Evolutionary conservation across 2,329 filamentous ascomycete species (phyloP), one percentile per base, ranked within the genome.

Genomic region (Fusarium stilboides): DNA sequence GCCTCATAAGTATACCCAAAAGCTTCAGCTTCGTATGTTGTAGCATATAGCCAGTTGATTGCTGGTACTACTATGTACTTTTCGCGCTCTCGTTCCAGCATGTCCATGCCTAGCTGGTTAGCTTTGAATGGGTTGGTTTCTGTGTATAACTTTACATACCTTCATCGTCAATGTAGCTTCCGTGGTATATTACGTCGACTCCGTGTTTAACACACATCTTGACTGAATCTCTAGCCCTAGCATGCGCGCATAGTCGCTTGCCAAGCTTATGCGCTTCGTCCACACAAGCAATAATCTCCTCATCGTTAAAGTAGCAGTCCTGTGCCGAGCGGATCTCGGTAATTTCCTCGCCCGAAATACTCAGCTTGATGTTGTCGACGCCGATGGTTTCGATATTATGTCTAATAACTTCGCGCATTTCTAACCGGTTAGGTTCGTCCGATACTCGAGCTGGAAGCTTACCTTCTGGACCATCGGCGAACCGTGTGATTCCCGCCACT

Each of bases 111-210:
- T 28, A 28, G 26, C 10, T 28, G 26, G 8, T 28, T 28, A 28
- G 26, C 26, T 28, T 28, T 28, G 26, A 28, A 28, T 28, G 8
- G 10, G 26, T 10, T 28, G 26, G 10, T 28, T 28, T 3, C 7
- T 28, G 26, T 28, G 26, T 19, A n/a, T n/a, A n/a, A n/a, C n/a
- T n/a, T n/a, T n/a, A 15, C 14, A n/a, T 8, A 49, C 65, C 62
- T 60, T 69, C 51, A 13, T 69, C 47, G 12, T 69, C 65, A 6
- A 69, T 52, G 15, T 57, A 67, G 14, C 58, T 63, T 6, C 19
- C 65, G 14, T 69, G 62, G 15, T 69, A 69, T 34, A 69, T 63
- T 6, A 66, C 54, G 20, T 68, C 57, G 12, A 68, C 62, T 3
- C 51, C 65, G 39, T 68, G 57, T 26, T 55, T 66, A 19, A 59